Base-by-base conservation (phyloP, 805 yeast genomes). In the Debaryomyces maramus region DNA sequence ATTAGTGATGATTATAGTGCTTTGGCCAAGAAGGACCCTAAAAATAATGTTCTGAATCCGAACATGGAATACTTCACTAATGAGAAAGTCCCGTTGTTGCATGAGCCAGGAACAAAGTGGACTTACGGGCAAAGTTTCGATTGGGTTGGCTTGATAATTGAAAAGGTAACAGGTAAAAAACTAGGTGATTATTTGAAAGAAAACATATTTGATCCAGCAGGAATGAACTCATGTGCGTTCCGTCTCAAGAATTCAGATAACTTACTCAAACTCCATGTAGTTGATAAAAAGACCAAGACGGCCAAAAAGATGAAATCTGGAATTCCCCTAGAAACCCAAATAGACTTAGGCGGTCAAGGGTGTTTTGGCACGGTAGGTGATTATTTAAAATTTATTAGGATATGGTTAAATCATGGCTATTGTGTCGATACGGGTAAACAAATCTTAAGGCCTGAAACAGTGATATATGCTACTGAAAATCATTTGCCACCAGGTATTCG, bases 321-420 rank as follows among this genome's bases (percentile, higher is more conserved):
- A 13, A 51, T 53, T 21, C 46, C 52, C 2, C 41, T 47, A 38
- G 63, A 50, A 29, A 56, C 56, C 15, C 44, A 24, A 28, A 37
- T 65, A 6, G 73, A 69, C 43, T 61, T 67, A 66, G 75, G 74
- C 6, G 75, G 75, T n/a, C 71, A 62, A 39, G 75, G 75, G 2
- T 56, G 66, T 36, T 63, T 58, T 39, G 67, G 70, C 1, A 60
- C 61, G 2, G 63, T 62, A 1, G 57, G 51, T 3, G 75, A 69
- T 47, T 70, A 60, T 40, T 52, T 70, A 42, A 65, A 58, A 39
- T 67, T 67, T 33, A 48, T 70, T 18, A 55, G 74, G 29, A 46
- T 66, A 9, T 67, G 72, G 70, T 53, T 69, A 23, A 70, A 69
- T 41, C 52, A 52, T 26, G 75, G 75, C 0, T 36, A 43, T 10